These are phyloP conservation scores for Citrullus colocynthis DNA, from an alignment of 306 rosid genomes.

Conservation along the genomic window DNA sequence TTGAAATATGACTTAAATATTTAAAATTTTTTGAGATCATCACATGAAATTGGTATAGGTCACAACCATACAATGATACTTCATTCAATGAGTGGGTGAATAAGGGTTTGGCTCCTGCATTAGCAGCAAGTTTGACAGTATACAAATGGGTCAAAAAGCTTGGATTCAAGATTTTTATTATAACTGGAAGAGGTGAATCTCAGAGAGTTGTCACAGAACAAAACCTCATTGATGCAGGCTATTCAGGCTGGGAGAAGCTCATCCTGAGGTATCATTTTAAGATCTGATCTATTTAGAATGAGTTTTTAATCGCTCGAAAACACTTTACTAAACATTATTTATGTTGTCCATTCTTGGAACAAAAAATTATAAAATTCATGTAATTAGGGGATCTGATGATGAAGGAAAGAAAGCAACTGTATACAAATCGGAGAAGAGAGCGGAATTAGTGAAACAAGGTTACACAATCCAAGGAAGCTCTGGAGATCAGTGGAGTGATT, in stretches of 20 bases:
- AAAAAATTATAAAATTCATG: neutral
- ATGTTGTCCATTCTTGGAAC: too few relatives aligned
- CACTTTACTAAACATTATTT: too few relatives aligned
- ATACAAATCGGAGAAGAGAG: conserved; percentile 78
- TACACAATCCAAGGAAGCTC: conserved; percentile 63
- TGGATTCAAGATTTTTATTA: conserved; percentile 55
- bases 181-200: conserved; percentile 63
- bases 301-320: too few relatives aligned
- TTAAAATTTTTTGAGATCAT: too few relatives aligned
- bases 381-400: conserved; percentile 48
- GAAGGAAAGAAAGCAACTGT: conserved; percentile 46
- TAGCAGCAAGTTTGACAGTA: conserved; percentile 45
- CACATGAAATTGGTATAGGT: conserved; percentile 12
- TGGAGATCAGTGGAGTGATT: conserved; percentile 95
- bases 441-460: conserved; percentile 45
- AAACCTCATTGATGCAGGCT: conserved; percentile 56
- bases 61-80: conserved; percentile 35
- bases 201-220: conserved; percentile 46
- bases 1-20: too few relatives aligned
- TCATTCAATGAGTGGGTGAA: conserved; percentile 56
- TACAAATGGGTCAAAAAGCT: conserved; percentile 31
- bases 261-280: conserved; percentile 39
- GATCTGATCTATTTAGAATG: too few relatives aligned
- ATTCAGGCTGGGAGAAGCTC: conserved; percentile 53
- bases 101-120: conserved; percentile 53